These are phyloP conservation scores for Nakazawaea ernobii DNA, from an alignment of 805 yeast genomes.

Conservation along the genomic window DNA sequence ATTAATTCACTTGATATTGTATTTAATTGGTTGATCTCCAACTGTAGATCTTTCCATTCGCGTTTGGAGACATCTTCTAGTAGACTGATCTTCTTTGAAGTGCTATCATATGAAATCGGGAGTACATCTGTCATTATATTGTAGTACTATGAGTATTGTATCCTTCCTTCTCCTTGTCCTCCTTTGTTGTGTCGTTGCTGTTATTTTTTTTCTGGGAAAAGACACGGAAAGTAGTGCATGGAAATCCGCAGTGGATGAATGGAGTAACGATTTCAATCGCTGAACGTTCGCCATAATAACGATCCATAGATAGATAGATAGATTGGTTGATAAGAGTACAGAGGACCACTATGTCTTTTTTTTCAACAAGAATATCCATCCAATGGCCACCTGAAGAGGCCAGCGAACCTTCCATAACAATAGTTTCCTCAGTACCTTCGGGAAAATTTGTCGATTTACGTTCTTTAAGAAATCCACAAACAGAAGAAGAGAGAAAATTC, in stretches of 20 bases:
- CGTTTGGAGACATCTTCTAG: conserved; percentile 16
- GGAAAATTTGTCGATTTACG: conserved; percentile 44
- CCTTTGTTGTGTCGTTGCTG: not conserved
- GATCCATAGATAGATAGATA: too few relatives aligned
- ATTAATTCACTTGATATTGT: conserved; percentile 35
- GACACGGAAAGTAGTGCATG: not conserved
- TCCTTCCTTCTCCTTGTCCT: too few relatives aligned
- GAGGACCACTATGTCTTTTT: conserved; percentile 14
- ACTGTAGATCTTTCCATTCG: conserved; percentile 18
- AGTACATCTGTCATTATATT: not conserved
- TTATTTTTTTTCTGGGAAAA: not conserved
- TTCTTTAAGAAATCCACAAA: conserved; percentile 24
- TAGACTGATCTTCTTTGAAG: conserved; percentile 22
- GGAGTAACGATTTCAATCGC: too few relatives aligned
- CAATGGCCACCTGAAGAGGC: conserved; percentile 43
- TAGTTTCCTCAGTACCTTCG: conserved; percentile 40
- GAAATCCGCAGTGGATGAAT: too few relatives aligned
- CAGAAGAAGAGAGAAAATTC: conserved; percentile 24
- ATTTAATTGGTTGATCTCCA: conserved; percentile 29
- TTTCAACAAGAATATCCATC: conserved; percentile 45
- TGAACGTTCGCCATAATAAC: too few relatives aligned
- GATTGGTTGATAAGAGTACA: not conserved
- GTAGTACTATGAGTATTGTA: too few relatives aligned
- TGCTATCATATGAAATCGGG: conserved; percentile 26
- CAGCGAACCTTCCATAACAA: conserved; percentile 39